Evolutionary conservation across 2,329 filamentous ascomycete species (phyloP).

Genomic region (Curvularia sp.): DNA sequence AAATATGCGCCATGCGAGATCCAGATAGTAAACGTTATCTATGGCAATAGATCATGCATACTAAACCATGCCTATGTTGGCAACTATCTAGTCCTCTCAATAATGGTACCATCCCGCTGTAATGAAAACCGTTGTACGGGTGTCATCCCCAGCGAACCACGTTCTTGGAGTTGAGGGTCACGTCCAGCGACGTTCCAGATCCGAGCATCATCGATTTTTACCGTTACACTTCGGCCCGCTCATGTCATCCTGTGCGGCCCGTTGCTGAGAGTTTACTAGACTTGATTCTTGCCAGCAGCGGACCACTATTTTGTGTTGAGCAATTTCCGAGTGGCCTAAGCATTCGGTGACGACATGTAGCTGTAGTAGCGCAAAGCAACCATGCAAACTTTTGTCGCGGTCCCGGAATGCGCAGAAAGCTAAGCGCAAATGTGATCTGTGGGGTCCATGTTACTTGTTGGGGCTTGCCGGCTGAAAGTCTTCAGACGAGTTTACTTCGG

Average conservation of each 20-base stretch:
- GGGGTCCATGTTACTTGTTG: background rate
- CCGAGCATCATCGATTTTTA: conserved; percentile 18
- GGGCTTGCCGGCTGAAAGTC: background rate
- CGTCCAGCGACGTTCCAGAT: background rate
- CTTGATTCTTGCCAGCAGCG: background rate
- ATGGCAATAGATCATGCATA: background rate
- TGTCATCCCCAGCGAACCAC: conserved; percentile 1
- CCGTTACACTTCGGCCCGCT: conserved; percentile 14
- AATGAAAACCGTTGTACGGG: background rate
- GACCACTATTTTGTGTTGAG: conserved; percentile 5
- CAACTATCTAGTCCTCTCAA: background rate
- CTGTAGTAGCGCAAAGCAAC: background rate
- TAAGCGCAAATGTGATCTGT: background rate
- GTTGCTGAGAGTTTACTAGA: conserved; percentile 3
- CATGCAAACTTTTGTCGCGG: conserved; percentile 2
- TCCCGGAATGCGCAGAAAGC: background rate
- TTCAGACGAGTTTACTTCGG: background rate
- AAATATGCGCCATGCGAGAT: background rate
- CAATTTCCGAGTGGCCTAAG: conserved; percentile 1
- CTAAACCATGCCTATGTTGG: background rate
- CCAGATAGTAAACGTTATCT: background rate
- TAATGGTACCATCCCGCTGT: background rate
- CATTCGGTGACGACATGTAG: background rate
- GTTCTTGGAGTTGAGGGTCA: background rate
- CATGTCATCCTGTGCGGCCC: conserved; percentile 8